Evolutionary conservation across 78 protist genomes (phyloP), one percentile per base, ranked within the genome.

Genomic region (Tieghemostelium lacteum): DNA sequence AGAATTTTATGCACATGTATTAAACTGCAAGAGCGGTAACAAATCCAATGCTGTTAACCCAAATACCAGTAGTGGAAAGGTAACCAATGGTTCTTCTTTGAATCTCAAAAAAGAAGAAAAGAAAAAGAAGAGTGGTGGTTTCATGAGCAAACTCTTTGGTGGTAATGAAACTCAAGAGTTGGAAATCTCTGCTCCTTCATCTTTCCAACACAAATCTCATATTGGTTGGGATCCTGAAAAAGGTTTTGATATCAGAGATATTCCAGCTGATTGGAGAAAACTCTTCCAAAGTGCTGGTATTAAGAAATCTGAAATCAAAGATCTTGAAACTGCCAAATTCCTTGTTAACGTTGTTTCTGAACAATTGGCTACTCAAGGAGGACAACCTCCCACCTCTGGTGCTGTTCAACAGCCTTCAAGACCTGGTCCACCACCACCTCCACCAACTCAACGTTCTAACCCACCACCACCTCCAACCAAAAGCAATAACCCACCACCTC

Each of bases 261-360:
- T 93, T 42, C 95, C 95, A 60, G 92, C 92, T 24, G 93, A 83
- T 37, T 93, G 95, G 95, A 66, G 86, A 26, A 71, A 72, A 49
- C 67, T 93, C 19, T 93, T 93, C 75, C 83, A 93, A 70, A 50
- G 63, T 36, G 95, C 95, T 40, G 95, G 95, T 65, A 74, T 93
- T 71, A 93, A 75, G 6, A 93, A 93, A 72, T 49, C 45, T 71
- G 95, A 93, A 57, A 24, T 93, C 16, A 93, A 93, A 72, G 64
- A 93, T 72, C 78, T 69, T 14, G 92, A 93, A 24, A 93, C 95
- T 24, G 92, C 92, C 28, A 72, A 77, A 31, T 86, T 93, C 66
- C 64, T 93, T 52, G 85, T 93, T 70, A 42, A 88, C 52, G 57
- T 93, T 50, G 78, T 86, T 54, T 86, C 75, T 62, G 95, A 93